These are phyloP conservation scores for Alternaria hordeiaustralica DNA, from an alignment of 2,329 filamentous ascomycete genomes.

Conservation along the genomic window DNA sequence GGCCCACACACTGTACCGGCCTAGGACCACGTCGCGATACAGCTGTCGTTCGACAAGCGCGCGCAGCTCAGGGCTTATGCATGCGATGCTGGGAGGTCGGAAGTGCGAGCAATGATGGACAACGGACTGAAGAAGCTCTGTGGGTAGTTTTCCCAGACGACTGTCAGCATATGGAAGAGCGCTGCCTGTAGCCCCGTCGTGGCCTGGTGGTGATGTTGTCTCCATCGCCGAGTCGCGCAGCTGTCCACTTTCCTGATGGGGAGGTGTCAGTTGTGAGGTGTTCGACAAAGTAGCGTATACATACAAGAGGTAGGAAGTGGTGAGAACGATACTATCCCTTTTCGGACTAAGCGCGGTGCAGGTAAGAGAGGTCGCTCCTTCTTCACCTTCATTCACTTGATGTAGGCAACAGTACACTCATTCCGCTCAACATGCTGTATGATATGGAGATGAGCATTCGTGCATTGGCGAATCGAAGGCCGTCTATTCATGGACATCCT, in stretches of 20 bases:
- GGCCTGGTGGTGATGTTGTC: no score
- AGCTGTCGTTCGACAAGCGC: not conserved
- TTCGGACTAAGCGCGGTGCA: not conserved
- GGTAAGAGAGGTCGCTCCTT: not conserved
- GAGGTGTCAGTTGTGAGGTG: no score
- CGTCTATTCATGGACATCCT: not conserved
- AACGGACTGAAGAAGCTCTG: not conserved
- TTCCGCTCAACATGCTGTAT: not conserved
- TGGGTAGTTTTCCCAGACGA: not conserved
- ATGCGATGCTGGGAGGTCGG: not conserved
- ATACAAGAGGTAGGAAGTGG: not conserved
- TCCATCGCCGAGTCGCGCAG: no score
- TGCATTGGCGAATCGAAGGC: not conserved
- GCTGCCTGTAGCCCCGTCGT: not conserved
- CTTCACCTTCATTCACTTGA: not conserved
- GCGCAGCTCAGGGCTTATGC: not conserved
- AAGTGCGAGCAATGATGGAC: not conserved
- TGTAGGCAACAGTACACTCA: not conserved
- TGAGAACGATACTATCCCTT: not conserved
- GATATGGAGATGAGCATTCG: not conserved
- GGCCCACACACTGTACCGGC: not conserved
- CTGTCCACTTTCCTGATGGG: no score
- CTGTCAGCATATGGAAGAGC: not conserved
- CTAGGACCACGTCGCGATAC: not conserved
- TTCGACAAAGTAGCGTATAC: not conserved